phyloP scores from a whole-genome alignment of 2,329 filamentous ascomycete genomes.

The Cadophora malorum region DNA sequence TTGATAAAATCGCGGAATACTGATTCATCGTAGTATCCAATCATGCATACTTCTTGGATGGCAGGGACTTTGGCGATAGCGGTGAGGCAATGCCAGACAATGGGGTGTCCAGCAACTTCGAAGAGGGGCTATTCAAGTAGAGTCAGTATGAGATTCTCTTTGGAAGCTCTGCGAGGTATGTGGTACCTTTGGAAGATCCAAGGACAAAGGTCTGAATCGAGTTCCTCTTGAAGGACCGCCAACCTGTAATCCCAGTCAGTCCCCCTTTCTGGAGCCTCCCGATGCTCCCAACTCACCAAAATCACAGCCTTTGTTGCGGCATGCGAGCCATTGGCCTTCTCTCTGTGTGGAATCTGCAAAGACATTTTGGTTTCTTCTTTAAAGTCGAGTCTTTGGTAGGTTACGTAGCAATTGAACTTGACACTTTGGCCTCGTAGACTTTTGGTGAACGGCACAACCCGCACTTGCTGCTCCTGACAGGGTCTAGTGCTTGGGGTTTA shows the following conservation, averaged over 20 bases:
- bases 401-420: constrained; percentile 18
- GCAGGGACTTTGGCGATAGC: constrained; percentile 89
- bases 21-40: constrained; percentile 97
- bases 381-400: constrained; percentile 6
- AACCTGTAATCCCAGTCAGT: constrained; percentile 63
- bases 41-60: constrained; percentile 95
- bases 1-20: constrained; percentile 99
- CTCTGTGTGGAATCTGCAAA: constrained; percentile 52
- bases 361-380: constrained; percentile 46
- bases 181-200: constrained; percentile 90
- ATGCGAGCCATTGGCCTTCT: constrained; percentile 54
- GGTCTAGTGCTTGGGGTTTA: constrained; percentile 5
- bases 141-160: constrained; percentile 25
- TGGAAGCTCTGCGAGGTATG: constrained; percentile 25
- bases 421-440: constrained; percentile 26
- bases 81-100: constrained; percentile 96
- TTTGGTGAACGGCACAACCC: constrained; percentile 23
- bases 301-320: constrained; percentile 92
- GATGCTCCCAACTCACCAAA: constrained; percentile 65
- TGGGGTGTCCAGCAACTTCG: constrained; percentile 96
- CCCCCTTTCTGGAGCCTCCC: constrained; percentile 22
- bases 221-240: constrained; percentile 95
- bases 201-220: constrained; percentile 90
- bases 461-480: constrained; percentile 18
- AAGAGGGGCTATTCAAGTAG: constrained; percentile 78